Percentiles rank a stretch among this genome's conserved stretches.
phyloP scores from a whole-genome alignment of 768 basidiomycete species.

The Suillus cothurnatus region DNA sequence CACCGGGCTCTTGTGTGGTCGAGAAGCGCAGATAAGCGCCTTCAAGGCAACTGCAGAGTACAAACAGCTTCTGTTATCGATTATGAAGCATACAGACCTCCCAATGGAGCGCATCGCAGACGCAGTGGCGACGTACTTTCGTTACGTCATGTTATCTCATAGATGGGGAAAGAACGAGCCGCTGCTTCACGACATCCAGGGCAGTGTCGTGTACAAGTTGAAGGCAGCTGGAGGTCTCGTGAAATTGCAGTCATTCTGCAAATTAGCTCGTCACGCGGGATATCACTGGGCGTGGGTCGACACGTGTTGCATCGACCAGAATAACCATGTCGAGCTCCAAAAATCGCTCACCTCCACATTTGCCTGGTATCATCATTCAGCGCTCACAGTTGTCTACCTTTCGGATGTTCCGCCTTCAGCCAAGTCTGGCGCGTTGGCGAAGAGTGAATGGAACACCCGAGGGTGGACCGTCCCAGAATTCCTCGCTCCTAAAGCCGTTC shows the following conservation, averaged over 20 bases:
- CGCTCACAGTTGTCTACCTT: too few relatives aligned
- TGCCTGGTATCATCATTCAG: too few relatives aligned
- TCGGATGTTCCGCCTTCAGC: too few relatives aligned
- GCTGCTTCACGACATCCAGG: background rate
- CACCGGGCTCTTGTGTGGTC: background rate
- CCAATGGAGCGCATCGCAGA: background rate
- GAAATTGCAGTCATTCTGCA: background rate
- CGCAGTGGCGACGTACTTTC: background rate
- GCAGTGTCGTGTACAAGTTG: background rate
- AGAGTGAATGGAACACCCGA: background rate
- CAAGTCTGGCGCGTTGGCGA: too few relatives aligned
- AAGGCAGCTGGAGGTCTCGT: background rate
- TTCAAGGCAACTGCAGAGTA: background rate
- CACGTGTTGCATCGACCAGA: background rate
- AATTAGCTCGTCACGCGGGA: background rate
- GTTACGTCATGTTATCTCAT: background rate
- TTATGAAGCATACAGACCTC: background rate
- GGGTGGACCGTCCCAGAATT: background rate
- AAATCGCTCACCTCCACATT: background rate
- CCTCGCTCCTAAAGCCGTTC: too few relatives aligned
- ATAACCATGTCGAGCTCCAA: background rate
- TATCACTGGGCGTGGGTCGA: background rate
- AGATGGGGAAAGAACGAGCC: background rate
- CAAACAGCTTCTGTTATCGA: background rate
- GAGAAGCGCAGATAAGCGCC: background rate